Evolutionary conservation across 768 basidiomycete species (phyloP).

Genomic region (Auriscalpium vulgare): DNA sequence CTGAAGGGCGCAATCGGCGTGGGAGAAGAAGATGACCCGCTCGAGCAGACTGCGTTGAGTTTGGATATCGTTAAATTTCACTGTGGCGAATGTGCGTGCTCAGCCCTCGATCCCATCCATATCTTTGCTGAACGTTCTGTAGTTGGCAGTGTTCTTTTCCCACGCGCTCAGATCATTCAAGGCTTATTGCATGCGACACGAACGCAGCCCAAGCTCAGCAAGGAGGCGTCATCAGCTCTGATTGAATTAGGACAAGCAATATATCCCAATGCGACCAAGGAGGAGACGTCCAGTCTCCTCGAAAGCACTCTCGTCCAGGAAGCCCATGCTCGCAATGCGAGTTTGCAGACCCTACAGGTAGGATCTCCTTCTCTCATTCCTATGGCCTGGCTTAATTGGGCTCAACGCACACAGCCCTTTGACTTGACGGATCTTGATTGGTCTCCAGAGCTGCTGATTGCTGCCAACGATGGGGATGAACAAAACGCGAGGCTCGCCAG

Average conservation of each 20-base stretch:
- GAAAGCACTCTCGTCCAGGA: constrained; percentile 78
- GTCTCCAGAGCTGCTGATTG: constrained; percentile 83
- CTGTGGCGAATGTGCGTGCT: constrained; percentile 58
- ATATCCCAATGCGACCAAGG: constrained; percentile 47
- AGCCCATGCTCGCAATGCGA: constrained; percentile 78
- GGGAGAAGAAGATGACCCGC: constrained; percentile 61
- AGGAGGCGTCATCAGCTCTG: constrained; percentile 76
- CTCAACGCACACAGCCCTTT: constrained; percentile 51
- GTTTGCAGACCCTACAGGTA: constrained; percentile 87
- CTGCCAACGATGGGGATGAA: constrained; percentile 82
- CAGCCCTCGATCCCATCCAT: neutral
- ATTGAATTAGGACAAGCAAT: constrained; percentile 79
- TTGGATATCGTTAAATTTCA: constrained; percentile 66
- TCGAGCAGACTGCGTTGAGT: constrained; percentile 74
- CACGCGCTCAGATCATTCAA: constrained; percentile 60
- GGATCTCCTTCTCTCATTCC: neutral
- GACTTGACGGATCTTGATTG: constrained; percentile 94
- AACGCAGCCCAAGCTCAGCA: constrained; percentile 71
- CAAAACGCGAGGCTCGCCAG: constrained; percentile 79
- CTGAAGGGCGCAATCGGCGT: constrained; percentile 58
- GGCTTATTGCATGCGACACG: constrained; percentile 66
- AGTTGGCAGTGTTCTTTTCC: constrained; percentile 71
- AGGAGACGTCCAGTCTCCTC: constrained; percentile 62
- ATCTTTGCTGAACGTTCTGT: neutral
- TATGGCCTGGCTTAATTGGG: neutral